Conservation (phyloP, 345 rosid species). For the Rhodomyrtus tomentosa region DNA sequence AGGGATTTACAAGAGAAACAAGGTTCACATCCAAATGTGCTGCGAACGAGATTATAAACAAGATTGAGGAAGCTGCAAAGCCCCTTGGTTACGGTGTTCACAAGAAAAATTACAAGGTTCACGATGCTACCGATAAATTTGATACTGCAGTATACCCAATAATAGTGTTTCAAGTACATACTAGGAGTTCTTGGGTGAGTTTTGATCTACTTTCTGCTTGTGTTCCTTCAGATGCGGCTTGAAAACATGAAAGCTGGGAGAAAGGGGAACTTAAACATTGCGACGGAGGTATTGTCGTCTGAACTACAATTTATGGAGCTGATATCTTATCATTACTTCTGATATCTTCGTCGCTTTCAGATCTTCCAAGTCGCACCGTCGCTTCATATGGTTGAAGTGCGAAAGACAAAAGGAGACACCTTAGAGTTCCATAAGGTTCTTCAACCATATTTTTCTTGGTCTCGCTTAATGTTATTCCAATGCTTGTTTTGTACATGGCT, state of each 20-base stretch:
- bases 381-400: constrained; percentile 10
- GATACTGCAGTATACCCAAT: background rate
- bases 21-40: constrained; percentile 9
- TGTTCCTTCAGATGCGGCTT: constrained; percentile 7
- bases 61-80: constrained; percentile 13
- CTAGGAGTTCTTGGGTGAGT: background rate
- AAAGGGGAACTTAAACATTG: constrained; percentile 11
- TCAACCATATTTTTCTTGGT: background rate
- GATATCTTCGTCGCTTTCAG: background rate
- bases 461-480: background rate
- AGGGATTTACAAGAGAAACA: constrained; percentile 15
- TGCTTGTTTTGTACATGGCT: background rate
- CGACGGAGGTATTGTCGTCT: constrained; percentile 4
- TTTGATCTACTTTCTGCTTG: background rate
- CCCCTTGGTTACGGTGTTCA: constrained; percentile 13
- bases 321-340: background rate
- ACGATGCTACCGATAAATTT: background rate
- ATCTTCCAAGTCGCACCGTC: constrained; percentile 11
- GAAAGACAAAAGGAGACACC: constrained; percentile 16
- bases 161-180: background rate
- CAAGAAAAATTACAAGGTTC: constrained; percentile 16
- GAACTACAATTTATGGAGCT: background rate
- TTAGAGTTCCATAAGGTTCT: constrained; percentile 14
- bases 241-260: constrained; percentile 13
- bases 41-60: constrained; percentile 12